These are phyloP conservation scores for Gossypium stocksii DNA, from an alignment of 345 rosid species.

Conservation along the genomic window DNA sequence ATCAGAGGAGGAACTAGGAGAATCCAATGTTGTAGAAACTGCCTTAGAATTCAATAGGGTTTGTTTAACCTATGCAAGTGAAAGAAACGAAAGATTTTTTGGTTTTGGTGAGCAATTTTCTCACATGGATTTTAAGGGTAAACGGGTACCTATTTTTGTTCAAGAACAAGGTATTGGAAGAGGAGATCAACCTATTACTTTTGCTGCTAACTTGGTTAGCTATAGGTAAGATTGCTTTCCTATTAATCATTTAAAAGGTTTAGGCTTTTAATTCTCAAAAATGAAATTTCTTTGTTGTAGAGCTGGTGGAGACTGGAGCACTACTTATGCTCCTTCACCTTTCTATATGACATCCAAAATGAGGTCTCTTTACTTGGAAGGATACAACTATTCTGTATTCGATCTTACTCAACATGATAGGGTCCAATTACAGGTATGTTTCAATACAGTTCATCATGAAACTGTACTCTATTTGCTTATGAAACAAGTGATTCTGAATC, in stretches of 20 bases:
- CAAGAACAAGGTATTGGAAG: constrained; percentile 84
- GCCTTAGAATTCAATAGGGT: constrained; percentile 42
- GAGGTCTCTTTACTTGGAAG: constrained; percentile 71
- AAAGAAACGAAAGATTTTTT: constrained; percentile 50
- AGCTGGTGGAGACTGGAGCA: constrained; percentile 73
- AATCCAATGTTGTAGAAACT: constrained; percentile 22
- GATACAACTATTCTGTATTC: constrained; percentile 60
- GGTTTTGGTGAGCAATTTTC: constrained; percentile 78
- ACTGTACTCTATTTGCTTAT: neutral
- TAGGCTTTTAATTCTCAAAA: constrained; percentile 1
- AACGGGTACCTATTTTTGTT: constrained; percentile 66
- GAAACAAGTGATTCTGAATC: neutral
- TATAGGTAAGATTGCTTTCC: constrained; percentile 40
- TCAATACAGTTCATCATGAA: neutral
- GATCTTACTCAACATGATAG: constrained; percentile 52
- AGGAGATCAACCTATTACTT: constrained; percentile 72
- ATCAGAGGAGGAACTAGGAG: constrained; percentile 32
- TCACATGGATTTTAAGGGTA: constrained; percentile 66
- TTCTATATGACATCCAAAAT: constrained; percentile 68
- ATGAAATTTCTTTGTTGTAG: constrained; percentile 28
- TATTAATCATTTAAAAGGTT: neutral
- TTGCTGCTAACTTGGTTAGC: constrained; percentile 71
- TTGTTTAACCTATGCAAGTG: constrained; percentile 55
- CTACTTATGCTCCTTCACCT: constrained; percentile 82
- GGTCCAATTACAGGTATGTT: constrained; percentile 65